phyloP scores from a whole-genome alignment of 2,329 filamentous ascomycete genomes.

The Harringtonia lauricola region DNA sequence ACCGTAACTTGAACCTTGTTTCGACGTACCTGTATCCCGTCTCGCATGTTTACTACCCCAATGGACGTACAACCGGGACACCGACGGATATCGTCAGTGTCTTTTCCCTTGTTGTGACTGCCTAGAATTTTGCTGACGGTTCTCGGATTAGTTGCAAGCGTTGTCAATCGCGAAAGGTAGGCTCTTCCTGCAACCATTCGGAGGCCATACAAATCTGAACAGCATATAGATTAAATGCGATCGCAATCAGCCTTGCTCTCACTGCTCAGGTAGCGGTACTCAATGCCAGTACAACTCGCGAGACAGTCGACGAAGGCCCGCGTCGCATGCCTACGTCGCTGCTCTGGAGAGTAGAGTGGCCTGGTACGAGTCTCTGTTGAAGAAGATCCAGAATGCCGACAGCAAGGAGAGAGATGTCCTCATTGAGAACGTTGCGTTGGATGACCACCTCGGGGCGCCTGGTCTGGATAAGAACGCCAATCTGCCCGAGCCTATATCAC shows the following conservation, averaged over 20 bases:
- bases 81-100: no score
- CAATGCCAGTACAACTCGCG: neutral
- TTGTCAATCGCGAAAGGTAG: slow-evolving; percentile 1
- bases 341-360: neutral
- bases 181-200: neutral
- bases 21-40: no score
- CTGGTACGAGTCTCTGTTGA: neutral
- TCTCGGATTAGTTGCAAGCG: neutral
- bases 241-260: neutral
- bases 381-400: neutral
- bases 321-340: neutral
- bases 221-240: neutral
- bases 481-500: neutral
- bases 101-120: neutral
- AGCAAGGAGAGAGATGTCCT: neutral
- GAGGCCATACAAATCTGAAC: neutral
- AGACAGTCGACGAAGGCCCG: neutral
- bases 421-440: neutral
- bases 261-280: neutral
- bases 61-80: no score
- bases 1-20: no score
- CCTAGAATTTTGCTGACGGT: neutral
- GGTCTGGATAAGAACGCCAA: neutral
- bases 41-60: no score
- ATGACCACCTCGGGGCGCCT: neutral